Evolutionary conservation across 2,329 filamentous ascomycete genomes (phyloP).

Genomic region (Trichoderma sp.): DNA sequence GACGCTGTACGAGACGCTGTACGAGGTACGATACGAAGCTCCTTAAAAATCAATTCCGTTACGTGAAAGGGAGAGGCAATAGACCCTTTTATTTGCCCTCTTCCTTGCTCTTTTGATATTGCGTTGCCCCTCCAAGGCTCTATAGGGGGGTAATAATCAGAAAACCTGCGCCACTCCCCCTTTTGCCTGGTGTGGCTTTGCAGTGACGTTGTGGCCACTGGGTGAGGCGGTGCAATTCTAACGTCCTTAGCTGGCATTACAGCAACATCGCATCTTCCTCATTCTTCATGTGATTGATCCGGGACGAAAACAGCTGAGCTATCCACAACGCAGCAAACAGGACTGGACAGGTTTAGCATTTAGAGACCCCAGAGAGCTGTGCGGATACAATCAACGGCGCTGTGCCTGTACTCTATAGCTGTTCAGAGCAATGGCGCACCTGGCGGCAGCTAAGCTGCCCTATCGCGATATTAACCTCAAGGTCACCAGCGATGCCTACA

Average conservation of each 20-base stretch:
- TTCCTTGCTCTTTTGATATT: background rate
- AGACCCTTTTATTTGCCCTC: background rate
- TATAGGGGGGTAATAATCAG: background rate
- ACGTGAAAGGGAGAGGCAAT: constrained; percentile 5
- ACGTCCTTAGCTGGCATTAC: constrained; percentile 27
- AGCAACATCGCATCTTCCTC: constrained; percentile 2
- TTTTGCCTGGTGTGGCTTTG: constrained; percentile 26
- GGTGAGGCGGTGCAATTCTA: constrained; percentile 25
- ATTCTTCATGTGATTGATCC: constrained; percentile 27
- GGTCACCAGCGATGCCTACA: constrained; percentile 88
- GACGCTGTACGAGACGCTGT: background rate
- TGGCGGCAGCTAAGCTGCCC: constrained; percentile 56
- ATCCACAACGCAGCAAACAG: background rate
- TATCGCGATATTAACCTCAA: constrained; percentile 98
- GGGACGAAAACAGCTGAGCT: constrained; percentile 15
- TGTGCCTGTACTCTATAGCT: background rate
- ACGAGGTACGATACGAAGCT: background rate
- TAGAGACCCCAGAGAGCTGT: constrained; percentile 2
- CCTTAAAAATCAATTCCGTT: constrained; percentile 3
- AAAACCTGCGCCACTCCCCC: constrained; percentile 22
- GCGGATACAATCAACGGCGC: background rate
- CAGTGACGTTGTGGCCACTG: constrained; percentile 23
- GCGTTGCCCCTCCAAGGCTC: constrained; percentile 7
- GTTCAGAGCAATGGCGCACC: constrained; percentile 43
- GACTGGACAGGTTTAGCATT: background rate